Evolutionary conservation across 2,329 filamentous ascomycete genomes (phyloP), one percentile per base, ranked within the genome.

Genomic region (Penicillium hesseltinei): DNA sequence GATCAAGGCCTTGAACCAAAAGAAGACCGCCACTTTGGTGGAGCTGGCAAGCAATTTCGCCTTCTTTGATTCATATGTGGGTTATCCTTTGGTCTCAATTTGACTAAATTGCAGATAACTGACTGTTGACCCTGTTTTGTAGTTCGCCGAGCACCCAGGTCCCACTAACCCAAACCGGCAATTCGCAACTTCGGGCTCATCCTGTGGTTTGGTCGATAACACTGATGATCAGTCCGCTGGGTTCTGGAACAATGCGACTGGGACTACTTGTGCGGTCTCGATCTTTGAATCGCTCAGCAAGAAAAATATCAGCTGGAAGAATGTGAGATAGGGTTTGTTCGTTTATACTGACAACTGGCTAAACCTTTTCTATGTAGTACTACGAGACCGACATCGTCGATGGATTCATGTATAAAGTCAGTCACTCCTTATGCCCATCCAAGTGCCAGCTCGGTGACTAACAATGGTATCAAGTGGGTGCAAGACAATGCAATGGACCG

Each of bases 121-220:
- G 35, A 62, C 45, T 13, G 25, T 33, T 40, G n/a, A 15, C 43
- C 6, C n/a, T 13, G 11, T 10, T 15, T 45, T 48, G 48, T 62
- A 70, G 66, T 69, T 70, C 59, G 69, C 72, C 21, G 71, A 76
- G 49, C 71, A 75, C 46, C 74, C 75, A 2, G 74, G 75, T 8
- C 73, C 74, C 13, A 77, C 74, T 10, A 75, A 77, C 58, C 68
- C 73, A 15, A 77, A 77, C 55, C 70, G 74, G 27, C 73, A 75
- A 54, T 76, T 74, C 48, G 31, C 31, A 33, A 33, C 31, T 6
- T 33, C 31, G 31, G 31, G 31, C 0, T 33, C 31, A 6, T 33
- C 31, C 11, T 33, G 31, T 33, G 31, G 31, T 0, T 66, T 70
- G 47, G 66, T 71, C 3, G 70, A 70, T 36, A 73, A 73, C 47